Base-by-base conservation (phyloP, 352 stramenopile species). In the Halophytophthora batemanensis region DNA sequence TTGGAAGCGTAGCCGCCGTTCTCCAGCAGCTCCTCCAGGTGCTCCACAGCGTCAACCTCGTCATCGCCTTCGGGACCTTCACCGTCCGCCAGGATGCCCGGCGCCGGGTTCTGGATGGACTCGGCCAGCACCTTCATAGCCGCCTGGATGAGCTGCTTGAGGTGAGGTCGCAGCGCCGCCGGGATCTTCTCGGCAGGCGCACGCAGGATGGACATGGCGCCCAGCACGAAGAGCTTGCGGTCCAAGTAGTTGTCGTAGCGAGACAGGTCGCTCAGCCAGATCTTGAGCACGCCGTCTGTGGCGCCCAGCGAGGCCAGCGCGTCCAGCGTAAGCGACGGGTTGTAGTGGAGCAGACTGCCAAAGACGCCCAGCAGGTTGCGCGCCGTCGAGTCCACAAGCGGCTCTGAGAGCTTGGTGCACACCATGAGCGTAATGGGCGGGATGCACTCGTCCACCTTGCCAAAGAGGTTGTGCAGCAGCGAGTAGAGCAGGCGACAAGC, bases 331-430 rank as follows among this genome's bases (percentile, higher is more conserved):
- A 98, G 62, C 25, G 82, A 68, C 12, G 92, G 84, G 67, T 98
- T 97, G 74, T 98, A 98, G 71, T 97, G 95, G 37, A 98, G 71
- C 29, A 94, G 73, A 45, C 84, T 97, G 45, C 75, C 86, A 10
- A 98, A 70, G 13, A 98, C 90, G 57, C 96, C 86, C 39, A 98
- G 87, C 34, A 98, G 77, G 18, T 66, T 84, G 35, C 77, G 75
- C 13, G 85, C 70, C 14, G 92, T 91, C 10, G 86, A 60, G 36
- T 90, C 79, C 50, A 74, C 74, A 28, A 87, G 66, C 23, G 76
- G 68, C 44, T 79, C 69, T 25, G 76, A 54, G 15, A 92, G 56
- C 22, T 75, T 75, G n/a, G 67, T 72, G 60, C 68, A 82, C 47
- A 77, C 78, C 55, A 91, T 70, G 6, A 80, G 66, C 35, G 87